Conservation (phyloP, 2,329 filamentous ascomycete genomes). For the Colletotrichum tropicicola region DNA sequence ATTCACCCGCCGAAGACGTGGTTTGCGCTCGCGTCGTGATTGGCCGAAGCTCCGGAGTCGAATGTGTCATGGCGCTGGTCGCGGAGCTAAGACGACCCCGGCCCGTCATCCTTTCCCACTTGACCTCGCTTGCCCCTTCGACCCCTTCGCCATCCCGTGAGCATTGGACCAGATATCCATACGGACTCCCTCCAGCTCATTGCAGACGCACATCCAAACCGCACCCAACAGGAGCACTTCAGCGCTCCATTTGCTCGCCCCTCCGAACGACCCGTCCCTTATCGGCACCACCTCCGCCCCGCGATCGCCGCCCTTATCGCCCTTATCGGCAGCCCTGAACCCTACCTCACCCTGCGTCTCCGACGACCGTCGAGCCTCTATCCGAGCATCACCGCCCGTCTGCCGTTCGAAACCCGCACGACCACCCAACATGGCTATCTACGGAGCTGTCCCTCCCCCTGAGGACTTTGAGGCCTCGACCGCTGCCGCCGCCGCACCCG, state of each 20-base stretch:
- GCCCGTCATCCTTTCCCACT: background rate
- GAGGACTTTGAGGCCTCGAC: conserved; percentile 36
- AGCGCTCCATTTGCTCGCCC: no score
- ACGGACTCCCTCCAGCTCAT: no score
- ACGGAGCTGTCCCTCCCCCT: conserved; percentile 61
- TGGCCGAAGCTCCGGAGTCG: conserved; percentile 18
- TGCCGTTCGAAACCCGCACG: background rate
- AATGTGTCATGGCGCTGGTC: conserved; percentile 16
- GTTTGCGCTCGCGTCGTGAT: conserved; percentile 27
- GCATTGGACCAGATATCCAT: no score
- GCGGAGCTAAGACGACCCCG: conserved; percentile 24
- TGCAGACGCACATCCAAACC: no score
- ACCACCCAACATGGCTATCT: conserved; percentile 56
- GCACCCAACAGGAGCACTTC: no score
- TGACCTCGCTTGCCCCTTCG: no score
- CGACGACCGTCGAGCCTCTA: background rate
- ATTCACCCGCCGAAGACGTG: conserved; percentile 19
- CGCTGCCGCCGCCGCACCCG: conserved; percentile 29
- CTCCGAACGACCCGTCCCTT: background rate
- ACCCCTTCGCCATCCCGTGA: no score
- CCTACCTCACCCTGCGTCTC: conserved; percentile 13
- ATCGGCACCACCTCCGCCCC: conserved; percentile 12
- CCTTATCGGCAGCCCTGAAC: conserved; percentile 27
- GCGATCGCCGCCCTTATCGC: conserved; percentile 19
- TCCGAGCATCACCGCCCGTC: background rate